Conservation (phyloP, 306 rosid species). For the Ochetophila trinervis region DNA sequence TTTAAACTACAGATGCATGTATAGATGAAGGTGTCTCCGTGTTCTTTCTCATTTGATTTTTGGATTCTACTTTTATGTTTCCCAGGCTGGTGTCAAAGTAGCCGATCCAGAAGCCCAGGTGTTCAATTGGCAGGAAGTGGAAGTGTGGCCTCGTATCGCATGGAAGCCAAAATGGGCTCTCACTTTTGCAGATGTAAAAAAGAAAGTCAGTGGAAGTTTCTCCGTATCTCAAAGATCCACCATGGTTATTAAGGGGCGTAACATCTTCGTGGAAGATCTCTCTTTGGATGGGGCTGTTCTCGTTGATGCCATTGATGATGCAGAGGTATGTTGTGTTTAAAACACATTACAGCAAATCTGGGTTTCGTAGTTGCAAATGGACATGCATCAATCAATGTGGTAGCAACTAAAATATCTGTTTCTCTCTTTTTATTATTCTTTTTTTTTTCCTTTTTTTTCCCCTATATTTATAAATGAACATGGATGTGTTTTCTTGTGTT, state of each 20-base stretch:
- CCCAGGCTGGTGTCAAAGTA: slow-evolving; percentile 78
- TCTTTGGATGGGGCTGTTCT: slow-evolving; percentile 83
- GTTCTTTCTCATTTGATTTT: slow-evolving; percentile 7
- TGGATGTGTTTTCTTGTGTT: background rate
- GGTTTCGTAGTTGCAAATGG: background rate
- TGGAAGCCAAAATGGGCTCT: slow-evolving; percentile 98
- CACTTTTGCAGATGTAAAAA: slow-evolving; percentile 59
- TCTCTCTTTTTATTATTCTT: too few relatives aligned
- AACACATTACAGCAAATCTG: background rate
- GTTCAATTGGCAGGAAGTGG: slow-evolving; percentile 85
- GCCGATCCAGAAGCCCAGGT: slow-evolving; percentile 66
- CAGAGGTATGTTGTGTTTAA: slow-evolving; percentile 52
- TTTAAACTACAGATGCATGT: background rate
- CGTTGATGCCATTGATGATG: slow-evolving; percentile 54
- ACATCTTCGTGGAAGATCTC: slow-evolving; percentile 54
- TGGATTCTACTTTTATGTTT: slow-evolving; percentile 14
- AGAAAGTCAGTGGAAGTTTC: slow-evolving; percentile 61
- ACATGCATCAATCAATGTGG: background rate
- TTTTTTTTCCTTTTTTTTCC: too few relatives aligned
- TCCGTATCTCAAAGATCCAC: slow-evolving; percentile 82
- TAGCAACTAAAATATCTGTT: background rate
- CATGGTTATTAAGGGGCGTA: slow-evolving; percentile 64
- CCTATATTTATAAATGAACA: background rate
- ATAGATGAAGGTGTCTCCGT: background rate
- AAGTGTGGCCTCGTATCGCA: slow-evolving; percentile 77